Evolutionary conservation across 129 eudicot species (phyloP).

Genomic region (Glebionis coronaria): DNA sequence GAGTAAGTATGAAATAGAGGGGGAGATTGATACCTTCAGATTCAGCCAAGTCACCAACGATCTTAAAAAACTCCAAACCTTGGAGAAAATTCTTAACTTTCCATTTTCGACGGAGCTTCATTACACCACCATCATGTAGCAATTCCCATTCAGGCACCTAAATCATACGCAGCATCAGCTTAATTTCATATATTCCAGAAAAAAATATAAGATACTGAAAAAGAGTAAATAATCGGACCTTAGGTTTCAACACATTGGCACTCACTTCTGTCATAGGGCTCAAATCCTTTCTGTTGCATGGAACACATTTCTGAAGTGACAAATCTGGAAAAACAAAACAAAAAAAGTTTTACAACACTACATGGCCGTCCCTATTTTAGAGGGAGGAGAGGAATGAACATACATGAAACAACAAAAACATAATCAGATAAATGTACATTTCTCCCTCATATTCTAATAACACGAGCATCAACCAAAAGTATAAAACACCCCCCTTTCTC

Average conservation of each 20-base stretch:
- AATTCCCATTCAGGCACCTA: constrained; percentile 90
- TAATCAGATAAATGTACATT: constrained; percentile 4
- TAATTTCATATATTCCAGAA: not conserved
- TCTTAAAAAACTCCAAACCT: constrained; percentile 83
- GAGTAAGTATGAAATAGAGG: not conserved
- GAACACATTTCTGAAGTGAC: constrained; percentile 74
- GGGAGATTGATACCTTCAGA: constrained; percentile 60
- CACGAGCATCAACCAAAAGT: not conserved
- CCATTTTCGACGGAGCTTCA: constrained; percentile 77
- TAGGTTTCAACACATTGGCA: constrained; percentile 49
- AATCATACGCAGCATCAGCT: constrained; percentile 8
- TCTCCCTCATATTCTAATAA: constrained; percentile 11
- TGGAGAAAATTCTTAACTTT: constrained; percentile 73
- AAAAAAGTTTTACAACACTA: not conserved
- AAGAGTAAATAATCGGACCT: constrained; percentile 38
- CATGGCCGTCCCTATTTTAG: not conserved
- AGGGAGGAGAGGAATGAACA: too few species aligned
- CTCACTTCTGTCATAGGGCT: constrained; percentile 71
- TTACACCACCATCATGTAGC: constrained; percentile 55
- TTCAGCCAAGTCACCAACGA: constrained; percentile 82
- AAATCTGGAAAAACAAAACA: constrained; percentile 48
- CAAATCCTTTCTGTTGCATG: constrained; percentile 68
- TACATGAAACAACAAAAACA: not conserved
- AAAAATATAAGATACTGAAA: not conserved
- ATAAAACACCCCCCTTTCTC: too few species aligned